Evolutionary conservation across 1,139 yeast genomes (phyloP).

Genomic region (Meyerozyma carpophila): DNA sequence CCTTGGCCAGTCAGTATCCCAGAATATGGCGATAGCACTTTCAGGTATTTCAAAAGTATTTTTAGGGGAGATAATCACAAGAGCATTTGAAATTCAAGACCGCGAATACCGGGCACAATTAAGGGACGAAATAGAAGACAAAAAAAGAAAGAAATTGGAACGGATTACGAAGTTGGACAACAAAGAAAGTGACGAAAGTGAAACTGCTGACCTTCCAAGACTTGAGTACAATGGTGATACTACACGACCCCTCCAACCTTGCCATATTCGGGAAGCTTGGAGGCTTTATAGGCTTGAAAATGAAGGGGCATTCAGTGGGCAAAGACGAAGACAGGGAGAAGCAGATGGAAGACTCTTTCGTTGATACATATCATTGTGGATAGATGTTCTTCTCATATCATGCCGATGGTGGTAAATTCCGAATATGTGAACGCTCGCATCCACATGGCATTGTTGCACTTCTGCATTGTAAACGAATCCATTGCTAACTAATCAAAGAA

Average conservation of each 20-base stretch:
- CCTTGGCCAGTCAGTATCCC: slow-evolving; percentile 78
- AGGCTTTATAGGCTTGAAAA: slow-evolving; percentile 62
- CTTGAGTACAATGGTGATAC: slow-evolving; percentile 38
- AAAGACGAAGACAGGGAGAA: slow-evolving; percentile 73
- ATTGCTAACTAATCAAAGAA: background rate
- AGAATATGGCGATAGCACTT: slow-evolving; percentile 72
- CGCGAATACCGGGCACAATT: slow-evolving; percentile 45
- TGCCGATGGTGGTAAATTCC: too few relatives aligned
- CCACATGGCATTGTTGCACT: too few relatives aligned
- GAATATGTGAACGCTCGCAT: too few relatives aligned
- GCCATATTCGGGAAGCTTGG: slow-evolving; percentile 88
- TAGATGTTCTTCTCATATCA: too few relatives aligned
- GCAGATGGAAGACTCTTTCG: slow-evolving; percentile 66
- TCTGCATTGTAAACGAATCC: background rate
- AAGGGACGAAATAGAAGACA: slow-evolving; percentile 31
- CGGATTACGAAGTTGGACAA: slow-evolving; percentile 27
- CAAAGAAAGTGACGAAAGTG: slow-evolving; percentile 14
- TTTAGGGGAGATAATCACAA: slow-evolving; percentile 81
- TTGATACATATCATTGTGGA: slow-evolving; percentile 12
- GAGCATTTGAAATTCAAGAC: slow-evolving; percentile 65
- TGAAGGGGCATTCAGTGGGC: slow-evolving; percentile 56
- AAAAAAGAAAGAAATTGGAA: slow-evolving; percentile 27
- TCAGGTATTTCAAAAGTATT: slow-evolving; percentile 88
- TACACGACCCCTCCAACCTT: slow-evolving; percentile 67
- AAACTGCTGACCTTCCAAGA: slow-evolving; percentile 23